Evolutionary conservation across 495 filamentous ascomycete genomes (phyloP).

Genomic region (Amphirosellinia nigrospora): DNA sequence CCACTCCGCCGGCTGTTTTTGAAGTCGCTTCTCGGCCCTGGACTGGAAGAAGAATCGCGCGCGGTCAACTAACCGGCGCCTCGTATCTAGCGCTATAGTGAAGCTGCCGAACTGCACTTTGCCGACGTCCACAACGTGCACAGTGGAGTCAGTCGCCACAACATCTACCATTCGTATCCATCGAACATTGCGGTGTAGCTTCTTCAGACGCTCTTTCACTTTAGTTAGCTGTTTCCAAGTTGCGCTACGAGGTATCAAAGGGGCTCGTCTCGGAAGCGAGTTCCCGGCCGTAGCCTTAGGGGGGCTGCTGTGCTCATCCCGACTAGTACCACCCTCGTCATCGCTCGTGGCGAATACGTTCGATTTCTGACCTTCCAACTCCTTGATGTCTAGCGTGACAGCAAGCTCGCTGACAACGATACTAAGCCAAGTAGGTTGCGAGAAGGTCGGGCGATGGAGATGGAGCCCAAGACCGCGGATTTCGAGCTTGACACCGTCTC

Average conservation of each 20-base stretch:
- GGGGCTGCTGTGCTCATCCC: slow-evolving; percentile 19
- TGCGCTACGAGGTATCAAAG: slow-evolving; percentile 61
- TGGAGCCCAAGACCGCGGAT: slow-evolving; percentile 86
- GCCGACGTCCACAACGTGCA: slow-evolving; percentile 79
- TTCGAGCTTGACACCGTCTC: slow-evolving; percentile 86
- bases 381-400: slow-evolving; percentile 78
- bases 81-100: slow-evolving; percentile 85
- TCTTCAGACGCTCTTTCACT: slow-evolving; percentile 83
- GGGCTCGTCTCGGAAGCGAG: slow-evolving; percentile 31
- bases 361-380: slow-evolving; percentile 57
- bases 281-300: slow-evolving; percentile 33
- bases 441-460: slow-evolving; percentile 91
- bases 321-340: slow-evolving; percentile 32
- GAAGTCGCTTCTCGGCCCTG: slow-evolving; percentile 68
- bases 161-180: slow-evolving; percentile 93
- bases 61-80: slow-evolving; percentile 87
- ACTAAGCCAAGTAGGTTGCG: slow-evolving; percentile 96
- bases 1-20: slow-evolving; percentile 91
- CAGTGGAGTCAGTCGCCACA: slow-evolving; percentile 77
- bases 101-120: slow-evolving; percentile 83
- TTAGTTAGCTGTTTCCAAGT: slow-evolving; percentile 78
- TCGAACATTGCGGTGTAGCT: slow-evolving; percentile 81
- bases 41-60: slow-evolving; percentile 86
- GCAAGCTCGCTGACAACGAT: slow-evolving; percentile 82
- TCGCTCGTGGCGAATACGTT: slow-evolving; percentile 35